These are phyloP conservation scores for Trichophyton simii DNA, from an alignment of 2,329 filamentous ascomycete species.

Conservation along the genomic window DNA sequence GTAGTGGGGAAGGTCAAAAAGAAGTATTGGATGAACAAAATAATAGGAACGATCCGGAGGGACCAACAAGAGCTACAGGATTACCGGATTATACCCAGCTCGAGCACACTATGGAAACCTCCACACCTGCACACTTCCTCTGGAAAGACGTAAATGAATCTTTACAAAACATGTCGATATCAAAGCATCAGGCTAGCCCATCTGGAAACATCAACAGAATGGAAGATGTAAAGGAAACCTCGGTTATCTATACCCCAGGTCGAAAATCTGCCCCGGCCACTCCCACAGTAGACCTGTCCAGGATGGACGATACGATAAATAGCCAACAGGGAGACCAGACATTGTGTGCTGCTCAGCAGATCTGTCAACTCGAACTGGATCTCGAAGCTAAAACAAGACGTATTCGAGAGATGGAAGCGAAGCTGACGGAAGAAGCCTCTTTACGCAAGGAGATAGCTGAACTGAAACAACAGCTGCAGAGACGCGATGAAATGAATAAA, in stretches of 20 bases:
- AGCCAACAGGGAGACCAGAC: conserved; percentile 16
- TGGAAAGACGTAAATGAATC: conserved; percentile 12
- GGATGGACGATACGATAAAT: not conserved
- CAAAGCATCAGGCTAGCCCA: not conserved
- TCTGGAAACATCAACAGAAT: not conserved
- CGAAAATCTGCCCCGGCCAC: not conserved
- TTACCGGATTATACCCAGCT: conserved; percentile 31
- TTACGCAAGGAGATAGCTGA: not conserved
- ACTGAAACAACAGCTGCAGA: not conserved
- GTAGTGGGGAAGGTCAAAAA: not conserved
- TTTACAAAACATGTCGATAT: not conserved
- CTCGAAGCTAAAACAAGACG: conserved; percentile 22
- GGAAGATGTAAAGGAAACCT: not conserved
- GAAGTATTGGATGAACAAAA: conserved; percentile 9
- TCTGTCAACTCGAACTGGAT: conserved; percentile 28
- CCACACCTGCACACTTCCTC: conserved; percentile 31
- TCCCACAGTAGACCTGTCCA: not conserved
- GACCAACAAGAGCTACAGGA: conserved; percentile 20
- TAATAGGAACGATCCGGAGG: conserved; percentile 16
- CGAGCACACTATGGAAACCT: conserved; percentile 33
- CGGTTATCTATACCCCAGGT: not conserved
- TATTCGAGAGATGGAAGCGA: conserved; percentile 10
- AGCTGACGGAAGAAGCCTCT: not conserved
- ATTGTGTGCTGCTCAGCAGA: conserved; percentile 27
- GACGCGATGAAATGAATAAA: not conserved